Base-by-base conservation (phyloP, 805 yeast species). In the Helenozyma rhizophorensis region DNA sequence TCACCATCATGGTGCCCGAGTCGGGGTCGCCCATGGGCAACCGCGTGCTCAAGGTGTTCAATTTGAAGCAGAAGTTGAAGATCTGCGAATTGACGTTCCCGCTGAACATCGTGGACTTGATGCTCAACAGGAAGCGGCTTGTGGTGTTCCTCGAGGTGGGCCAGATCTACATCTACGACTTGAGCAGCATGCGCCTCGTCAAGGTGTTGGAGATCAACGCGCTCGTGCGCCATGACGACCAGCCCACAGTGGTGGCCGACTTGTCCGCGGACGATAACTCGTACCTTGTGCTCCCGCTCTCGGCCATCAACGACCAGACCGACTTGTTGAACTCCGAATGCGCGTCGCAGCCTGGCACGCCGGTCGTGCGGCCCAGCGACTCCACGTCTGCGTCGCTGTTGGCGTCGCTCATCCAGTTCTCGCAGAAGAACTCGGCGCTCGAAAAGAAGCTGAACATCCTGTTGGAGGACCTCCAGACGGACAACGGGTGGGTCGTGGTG, bases 61-160 rank as follows among this genome's bases (percentile, higher is more conserved):
- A 67, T 35, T 48, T 65, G 32, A 67, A 65, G 44, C 70, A 63
- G 37, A 59, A 60, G 32, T 40, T 62, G 27, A 65, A 64, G 51
- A 87, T 90, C 13, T 90, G 97, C 59, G 97, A 90, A 52, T 65
- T 90, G 45, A 76, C 90, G 1, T 93, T 88, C 56, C 90, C 96
- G 1, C 76, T 86, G 4, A 65, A 78, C 6, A 80, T 90, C 2
- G 62, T 82, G 17, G 76, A 76, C 31, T 81, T 90, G 21, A 77
- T 76, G 45, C 71, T 90, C 61, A 93, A 90, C 58, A 71, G 97
- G 26, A 82, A 83, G 47, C 65, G 97, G 27, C 68, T 90, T 43
- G 71, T 86, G 21, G 93, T 89, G 12, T 76, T 84, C 5, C 64
- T 90, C 33, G 62, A 64, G 37, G 68, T 76, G 30, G 90, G 86